Conservation (phyloP, 1,139 yeast species). For the Blastobotrys persicus region DNA sequence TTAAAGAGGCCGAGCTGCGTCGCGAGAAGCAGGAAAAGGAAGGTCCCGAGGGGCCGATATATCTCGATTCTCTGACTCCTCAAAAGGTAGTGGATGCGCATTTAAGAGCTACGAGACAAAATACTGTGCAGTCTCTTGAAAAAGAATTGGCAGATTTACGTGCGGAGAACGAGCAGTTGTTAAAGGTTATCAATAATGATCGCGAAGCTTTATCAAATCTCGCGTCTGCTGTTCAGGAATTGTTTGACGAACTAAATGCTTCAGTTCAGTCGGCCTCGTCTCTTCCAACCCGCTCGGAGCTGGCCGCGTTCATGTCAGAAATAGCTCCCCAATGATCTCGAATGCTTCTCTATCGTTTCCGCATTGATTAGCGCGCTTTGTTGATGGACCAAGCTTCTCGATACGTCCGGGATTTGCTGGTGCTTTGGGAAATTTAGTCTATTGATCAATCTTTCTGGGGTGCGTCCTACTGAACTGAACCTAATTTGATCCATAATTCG, state of each 20-base stretch:
- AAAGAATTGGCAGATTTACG: constrained; percentile 22
- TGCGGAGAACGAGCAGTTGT: constrained; percentile 21
- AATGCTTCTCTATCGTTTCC: no score
- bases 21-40: constrained; percentile 29
- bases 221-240: constrained; percentile 5
- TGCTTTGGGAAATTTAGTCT: background rate
- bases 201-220: constrained; percentile 3
- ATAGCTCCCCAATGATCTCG: background rate
- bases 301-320: background rate
- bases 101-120: constrained; percentile 28
- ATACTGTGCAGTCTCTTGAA: constrained; percentile 26
- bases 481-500: no score
- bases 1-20: constrained; percentile 48
- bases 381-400: constrained; percentile 1
- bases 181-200: constrained; percentile 7
- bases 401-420: background rate
- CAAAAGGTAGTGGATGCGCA: constrained; percentile 34
- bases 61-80: constrained; percentile 34
- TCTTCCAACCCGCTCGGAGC: constrained; percentile 12
- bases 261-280: constrained; percentile 10
- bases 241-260: constrained; percentile 9
- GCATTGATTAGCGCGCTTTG: no score
- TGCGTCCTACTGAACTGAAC: no score
- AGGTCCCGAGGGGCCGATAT: constrained; percentile 27
- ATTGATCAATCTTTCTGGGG: no score